These are phyloP conservation scores for Colletotrichum sublineola DNA, from an alignment of 2,329 filamentous ascomycete species.

Conservation along the genomic window DNA sequence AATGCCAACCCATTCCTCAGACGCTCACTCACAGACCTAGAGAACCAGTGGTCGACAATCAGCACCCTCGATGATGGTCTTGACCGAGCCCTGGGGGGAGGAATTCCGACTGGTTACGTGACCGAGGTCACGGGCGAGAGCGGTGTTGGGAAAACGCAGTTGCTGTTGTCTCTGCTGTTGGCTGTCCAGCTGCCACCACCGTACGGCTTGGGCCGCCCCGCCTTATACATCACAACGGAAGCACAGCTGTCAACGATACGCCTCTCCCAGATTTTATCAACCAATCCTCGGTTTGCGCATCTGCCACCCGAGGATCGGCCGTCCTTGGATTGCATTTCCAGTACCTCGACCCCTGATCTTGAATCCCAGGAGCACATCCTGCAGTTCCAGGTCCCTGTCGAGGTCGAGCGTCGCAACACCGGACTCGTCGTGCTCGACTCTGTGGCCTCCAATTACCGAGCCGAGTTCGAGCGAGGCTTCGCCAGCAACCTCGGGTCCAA, in stretches of 20 bases:
- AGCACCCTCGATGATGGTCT: conserved; percentile 84
- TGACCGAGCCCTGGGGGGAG: conserved; percentile 79
- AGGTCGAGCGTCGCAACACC: conserved; percentile 80
- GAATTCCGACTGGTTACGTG: conserved; percentile 83
- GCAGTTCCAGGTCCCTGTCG: conserved; percentile 90
- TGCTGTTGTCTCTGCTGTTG: conserved; percentile 87
- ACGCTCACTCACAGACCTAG: conserved; percentile 32
- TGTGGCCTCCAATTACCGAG: conserved; percentile 94
- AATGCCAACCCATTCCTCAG: conserved; percentile 23
- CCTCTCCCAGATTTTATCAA: conserved; percentile 81
- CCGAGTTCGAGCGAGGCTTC: conserved; percentile 79
- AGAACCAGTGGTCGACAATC: conserved; percentile 64
- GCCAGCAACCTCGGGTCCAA: conserved; percentile 61
- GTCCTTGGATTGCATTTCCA: conserved; percentile 81
- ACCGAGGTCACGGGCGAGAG: conserved; percentile 95
- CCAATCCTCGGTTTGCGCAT: conserved; percentile 71
- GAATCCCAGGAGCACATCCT: conserved; percentile 97
- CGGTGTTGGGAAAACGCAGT: conserved; percentile 94
- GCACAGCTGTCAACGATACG: conserved; percentile 85
- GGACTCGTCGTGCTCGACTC: conserved; percentile 91
- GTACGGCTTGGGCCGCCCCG: conserved; percentile 77
- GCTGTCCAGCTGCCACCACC: conserved; percentile 85
- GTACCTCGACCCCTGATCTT: conserved; percentile 87
- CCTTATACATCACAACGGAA: conserved; percentile 95
- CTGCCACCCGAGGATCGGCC: conserved; percentile 56